These are phyloP conservation scores for Cryptococcus amylolentus DNA, from an alignment of 1,284 basidiomycete species.

Conservation along the genomic window DNA sequence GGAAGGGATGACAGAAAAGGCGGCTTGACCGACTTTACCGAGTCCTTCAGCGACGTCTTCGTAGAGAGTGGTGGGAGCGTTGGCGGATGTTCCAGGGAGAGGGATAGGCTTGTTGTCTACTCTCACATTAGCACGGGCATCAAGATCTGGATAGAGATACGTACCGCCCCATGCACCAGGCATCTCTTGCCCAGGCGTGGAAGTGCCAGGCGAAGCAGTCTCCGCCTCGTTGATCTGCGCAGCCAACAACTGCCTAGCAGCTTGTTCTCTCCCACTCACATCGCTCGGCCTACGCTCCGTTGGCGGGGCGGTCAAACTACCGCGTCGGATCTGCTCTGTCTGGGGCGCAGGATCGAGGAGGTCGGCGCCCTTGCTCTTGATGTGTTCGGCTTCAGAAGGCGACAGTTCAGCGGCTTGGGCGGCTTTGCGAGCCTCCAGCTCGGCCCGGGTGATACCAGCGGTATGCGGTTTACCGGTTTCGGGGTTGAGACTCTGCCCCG, in stretches of 20 bases:
- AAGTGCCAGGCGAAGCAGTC: conserved; percentile 9
- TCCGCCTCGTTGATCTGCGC: neutral
- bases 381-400: conserved; percentile 6
- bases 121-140: conserved; percentile 1
- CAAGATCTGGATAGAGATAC: conserved; percentile 8
- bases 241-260: conserved; percentile 29
- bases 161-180: conserved; percentile 45
- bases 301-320: neutral
- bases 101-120: conserved; percentile 13
- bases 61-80: conserved; percentile 31
- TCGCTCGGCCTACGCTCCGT: conserved; percentile 15
- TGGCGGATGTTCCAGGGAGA: conserved; percentile 22
- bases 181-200: conserved; percentile 38
- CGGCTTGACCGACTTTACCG: conserved; percentile 35
- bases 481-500: conserved; percentile 32
- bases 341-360: conserved; percentile 16
- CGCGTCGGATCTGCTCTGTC: conserved; percentile 5
- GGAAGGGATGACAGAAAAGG: conserved; percentile 32
- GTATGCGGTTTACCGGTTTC: conserved; percentile 34
- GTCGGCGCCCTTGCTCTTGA: conserved; percentile 12
- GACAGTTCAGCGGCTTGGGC: conserved; percentile 3
- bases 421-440: conserved; percentile 6
- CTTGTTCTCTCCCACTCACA: conserved; percentile 37
- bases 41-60: conserved; percentile 37
- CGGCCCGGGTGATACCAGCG: conserved; percentile 38